Base-by-base conservation (phyloP, 2,329 filamentous ascomycete species). In the Teratosphaeria destructans region DNA sequence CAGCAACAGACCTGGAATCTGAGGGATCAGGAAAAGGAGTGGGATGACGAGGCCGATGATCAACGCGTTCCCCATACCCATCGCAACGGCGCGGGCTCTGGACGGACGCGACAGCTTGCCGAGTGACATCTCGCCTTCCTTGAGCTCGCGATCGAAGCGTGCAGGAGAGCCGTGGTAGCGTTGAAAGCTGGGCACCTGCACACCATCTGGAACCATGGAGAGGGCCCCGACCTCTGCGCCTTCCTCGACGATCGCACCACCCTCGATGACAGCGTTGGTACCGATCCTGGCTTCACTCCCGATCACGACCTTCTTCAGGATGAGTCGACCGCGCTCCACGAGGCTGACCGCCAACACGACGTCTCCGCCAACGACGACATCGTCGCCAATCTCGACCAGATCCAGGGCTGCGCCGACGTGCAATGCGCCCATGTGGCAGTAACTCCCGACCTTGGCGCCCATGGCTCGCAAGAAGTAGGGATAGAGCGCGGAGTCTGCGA, bases 361-460 rank as follows among this genome's bases (percentile, higher is more conserved):
- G 55, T 67, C 66, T 3, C 62, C 55, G 26, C 66, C 66, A 32
- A 67, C 32, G 11, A 66, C 60, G 7, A 67, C 66, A 54, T 67
- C 66, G 54, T 66, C 62, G 10, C 65, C 66, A 29, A 67, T 67
- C 35, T 66, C 64, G 6, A 67, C 59, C 1, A 67, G 61, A 57
- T 67, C 66, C n/a, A 59, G 57, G 29, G 59, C 59, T 47, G 66
- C 59, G 11, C 66, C 66, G 12, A 66, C 60, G 2, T 35, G 52
- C 53, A 67, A 61, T 1, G 65, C 59, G 6, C 66, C 66, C 27
- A 67, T 58, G 52, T 67, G 63, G 26, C 65, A 67, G 61, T 58
- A 61, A 3, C 57, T 54, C 14, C 66, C 66, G 7, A 67, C 62
- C 19, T 65, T 65, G 8, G 63, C 62, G 34, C 66, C 3, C 43